Base-by-base conservation (phyloP, 768 basidiomycete genomes). In the Trametes punicea region DNA sequence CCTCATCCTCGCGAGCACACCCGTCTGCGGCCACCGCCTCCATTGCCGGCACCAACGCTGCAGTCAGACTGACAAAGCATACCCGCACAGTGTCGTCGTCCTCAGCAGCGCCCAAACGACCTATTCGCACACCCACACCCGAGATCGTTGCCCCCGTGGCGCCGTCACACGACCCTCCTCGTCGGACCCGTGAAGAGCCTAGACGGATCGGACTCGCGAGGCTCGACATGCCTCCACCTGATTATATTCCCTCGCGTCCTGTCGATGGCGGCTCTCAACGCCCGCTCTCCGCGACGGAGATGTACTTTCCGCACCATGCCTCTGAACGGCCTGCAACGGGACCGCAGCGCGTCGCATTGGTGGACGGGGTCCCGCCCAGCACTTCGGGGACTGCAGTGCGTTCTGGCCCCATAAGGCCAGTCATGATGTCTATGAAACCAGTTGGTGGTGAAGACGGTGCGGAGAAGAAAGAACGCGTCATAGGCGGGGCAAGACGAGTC, bases 401-500 rank as follows among this genome's bases (percentile, higher is more conserved):
- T 15, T 45, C 60, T 18, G 56, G 51, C 25, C 56, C 61, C 6
- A 51, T 58, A 38, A 49, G 56, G 27, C 51, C 55, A 5, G 34
- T 30, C 20, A 42, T 47, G 34, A 25, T 51, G 23, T 40, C 51
- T 5, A 7, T 47, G 18, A 49, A 42, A 27, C 44, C 46, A 2
- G 7, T 15, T n/a, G 6, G 41, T n/a, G 55, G 51, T 21, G 42
- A 44, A n/a, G 51, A 57, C 2, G 26, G 40, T 0, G 42, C 29
- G 21, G 59, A 58, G 39, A 42, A 40, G 33, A 56, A 57, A 25
- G 51, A 57, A 20, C 64, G 64, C 16, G 60, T 61, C 33, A 48
- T 61, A 0, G 61, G 66, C 9, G 64, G 66, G 2, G 64, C 66
- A 5, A 20, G 66, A 27, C 59, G 66, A 7, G 64, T 67, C 2